phyloP scores from a whole-genome alignment of 139 green algal genomes.

The Tetratostichococcus sp. region DNA sequence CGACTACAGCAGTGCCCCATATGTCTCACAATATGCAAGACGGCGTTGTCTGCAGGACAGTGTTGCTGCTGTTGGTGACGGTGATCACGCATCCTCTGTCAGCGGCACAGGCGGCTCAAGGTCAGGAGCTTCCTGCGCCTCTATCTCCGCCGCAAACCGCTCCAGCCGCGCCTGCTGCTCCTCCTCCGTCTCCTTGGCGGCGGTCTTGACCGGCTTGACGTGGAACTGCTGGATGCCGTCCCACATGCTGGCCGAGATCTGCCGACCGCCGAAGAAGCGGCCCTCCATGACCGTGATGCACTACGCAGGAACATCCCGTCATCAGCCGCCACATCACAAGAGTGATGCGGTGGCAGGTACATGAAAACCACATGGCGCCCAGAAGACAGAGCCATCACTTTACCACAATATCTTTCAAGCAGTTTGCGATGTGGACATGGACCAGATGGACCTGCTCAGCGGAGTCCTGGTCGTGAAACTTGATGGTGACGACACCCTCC shows the following conservation, averaged over 20 bases:
- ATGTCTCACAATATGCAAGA: too few relatives aligned
- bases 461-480: slow-evolving; percentile 66
- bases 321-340: too few relatives aligned
- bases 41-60: too few relatives aligned
- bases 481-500: slow-evolving; percentile 76
- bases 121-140: slow-evolving; percentile 20
- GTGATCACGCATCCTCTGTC: not conserved
- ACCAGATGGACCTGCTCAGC: slow-evolving; percentile 33
- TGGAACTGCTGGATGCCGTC: slow-evolving; percentile 84
- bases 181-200: slow-evolving; percentile 66
- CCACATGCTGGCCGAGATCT: slow-evolving; percentile 73
- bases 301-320: not conserved
- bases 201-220: slow-evolving; percentile 23
- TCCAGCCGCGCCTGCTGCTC: slow-evolving; percentile 76
- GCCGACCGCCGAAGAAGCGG: slow-evolving; percentile 80
- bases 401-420: too few relatives aligned
- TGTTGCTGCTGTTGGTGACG: not conserved
- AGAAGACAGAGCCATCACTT: too few relatives aligned
- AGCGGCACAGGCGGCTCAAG: not conserved
- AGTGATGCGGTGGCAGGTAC: too few relatives aligned
- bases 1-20: too few relatives aligned
- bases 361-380: too few relatives aligned
- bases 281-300: slow-evolving; percentile 68
- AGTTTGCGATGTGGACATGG: too few relatives aligned
- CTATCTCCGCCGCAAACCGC: slow-evolving; percentile 64